Evolutionary conservation across 371 early-diverging fungal genomes (phyloP), one percentile per base, ranked within the genome.

Genomic region (Smittium culicis): DNA sequence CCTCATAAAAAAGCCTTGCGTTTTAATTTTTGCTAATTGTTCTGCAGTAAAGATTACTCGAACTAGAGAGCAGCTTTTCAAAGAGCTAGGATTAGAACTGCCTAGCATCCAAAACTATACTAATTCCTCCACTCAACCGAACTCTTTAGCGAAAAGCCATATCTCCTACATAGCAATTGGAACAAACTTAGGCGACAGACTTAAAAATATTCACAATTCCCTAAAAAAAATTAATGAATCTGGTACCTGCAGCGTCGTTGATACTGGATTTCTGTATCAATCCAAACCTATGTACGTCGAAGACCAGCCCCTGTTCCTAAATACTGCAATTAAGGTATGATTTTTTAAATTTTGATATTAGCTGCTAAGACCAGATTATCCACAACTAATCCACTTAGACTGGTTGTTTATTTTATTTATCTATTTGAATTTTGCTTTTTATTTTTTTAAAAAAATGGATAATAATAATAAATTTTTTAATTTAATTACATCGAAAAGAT

Each of bases 231-330:
- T 96, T 29, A 81, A 84, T 70, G 69, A 71, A 0, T 75, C 79
- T 27, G 74, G 78, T 1, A 66, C 69, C 20, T 82, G 84, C 62
- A 74, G 79, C 20, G 75, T 98, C 1, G 71, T 88, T n/a, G 93
- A 96, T 70, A 94, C 97, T 16, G 94, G 95, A 54, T 96, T 91
- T 77, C 73, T 98, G 68, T 98, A 98, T 76, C 93, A 96, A 73
- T 93, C 96, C 0, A 80, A 87, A 16, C 93, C 98, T 34, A 96
- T 96, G 97, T 97, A 98, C 77, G 84, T 88, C 34, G 79, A 81
- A 5, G 94, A 97, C 56, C 98, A 98, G 73, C 91, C 94, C 5
- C 71, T 79, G 27, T 98, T 97, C 73, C 72, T 98, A 63, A 98
- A 98, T 67, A 91, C 83, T 1, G 93, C 84, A 0, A 87, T 86